Evolutionary conservation across 495 filamentous ascomycete species (phyloP), one percentile per base, ranked within the genome.

Genomic region (Amniculicola lignicola): DNA sequence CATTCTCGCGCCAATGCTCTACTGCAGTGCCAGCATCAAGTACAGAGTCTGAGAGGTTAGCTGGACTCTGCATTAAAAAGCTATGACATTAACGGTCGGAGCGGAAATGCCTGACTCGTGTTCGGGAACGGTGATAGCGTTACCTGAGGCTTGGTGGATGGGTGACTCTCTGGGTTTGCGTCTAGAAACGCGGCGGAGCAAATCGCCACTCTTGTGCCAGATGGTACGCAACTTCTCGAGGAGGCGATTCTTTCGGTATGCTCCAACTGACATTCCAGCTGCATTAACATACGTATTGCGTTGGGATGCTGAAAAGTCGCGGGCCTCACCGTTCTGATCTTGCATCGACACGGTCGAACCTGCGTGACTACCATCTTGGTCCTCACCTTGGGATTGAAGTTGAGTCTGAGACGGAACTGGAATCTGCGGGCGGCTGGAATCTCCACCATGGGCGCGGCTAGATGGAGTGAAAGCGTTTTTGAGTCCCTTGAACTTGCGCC

Each of bases 211-310:
- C 29, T 38, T 45, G 19, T 55, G 40, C 41, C 27, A 46, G 5
- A 10, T 22, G 6, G n/a, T 5, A n/a, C 22, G 22, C 7, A 55
- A 2, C 2, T 25, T 25, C 19, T 55, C 42, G 5, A 47, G 1
- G 29, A 55, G 24, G 2, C n/a, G 2, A 6, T 44, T 6, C 1
- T 23, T 9, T 14, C 43, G 53, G 36, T 33, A 57, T 15, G 7
- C 9, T 3, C 14, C 24, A 9, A 3, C 22, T 3, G 43, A n/a
- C 53, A 57, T 57, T 22, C 53, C 53, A 9, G 18, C 22, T 2
- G 53, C 53, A 14, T 21, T 27, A 7, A 16, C 9, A 19, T 28
- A 57, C 6, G 53, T 57, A 11, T 57, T 16, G 19, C 53, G 53
- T 4, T 19, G 29, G 18, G 39, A 11, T 23, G 31, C 31, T 7